Evolutionary conservation across 192 early-diverging fungal genomes (phyloP).

Genomic region (Chytriomyces hyalinus): DNA sequence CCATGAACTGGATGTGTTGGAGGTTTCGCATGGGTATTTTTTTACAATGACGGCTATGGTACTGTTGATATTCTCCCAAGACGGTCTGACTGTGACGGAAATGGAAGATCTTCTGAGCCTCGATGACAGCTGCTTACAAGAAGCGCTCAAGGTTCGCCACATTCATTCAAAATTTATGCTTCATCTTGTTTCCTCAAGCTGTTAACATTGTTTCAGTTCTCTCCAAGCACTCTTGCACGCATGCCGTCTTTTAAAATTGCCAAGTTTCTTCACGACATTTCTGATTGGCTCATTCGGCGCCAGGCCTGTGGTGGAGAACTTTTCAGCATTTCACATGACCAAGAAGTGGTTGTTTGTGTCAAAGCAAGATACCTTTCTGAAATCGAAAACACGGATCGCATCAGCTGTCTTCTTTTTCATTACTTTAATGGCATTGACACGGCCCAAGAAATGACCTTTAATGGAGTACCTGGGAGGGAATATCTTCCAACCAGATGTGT

Average conservation of each 20-base stretch:
- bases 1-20: background rate
- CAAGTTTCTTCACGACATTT: conserved; percentile 16
- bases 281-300: conserved; percentile 10
- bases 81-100: conserved; percentile 15
- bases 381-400: conserved; percentile 3
- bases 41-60: conserved; percentile 10
- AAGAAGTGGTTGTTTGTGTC: background rate
- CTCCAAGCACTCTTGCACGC: background rate
- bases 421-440: conserved; percentile 18
- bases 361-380: conserved; percentile 12
- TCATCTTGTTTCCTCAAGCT: background rate
- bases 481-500: background rate
- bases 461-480: background rate
- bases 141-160: conserved; percentile 1
- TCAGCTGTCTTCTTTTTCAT: background rate
- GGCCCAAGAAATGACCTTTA: background rate
- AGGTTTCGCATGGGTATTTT: conserved; percentile 1
- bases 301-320: conserved; percentile 22
- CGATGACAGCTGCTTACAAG: background rate
- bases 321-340: conserved; percentile 9
- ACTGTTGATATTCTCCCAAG: conserved; percentile 11
- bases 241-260: conserved; percentile 6
- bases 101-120: conserved; percentile 25
- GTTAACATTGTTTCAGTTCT: background rate
- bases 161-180: background rate